Conservation (phyloP, 2,329 filamentous ascomycete species). For the Lachnellula suecica region DNA sequence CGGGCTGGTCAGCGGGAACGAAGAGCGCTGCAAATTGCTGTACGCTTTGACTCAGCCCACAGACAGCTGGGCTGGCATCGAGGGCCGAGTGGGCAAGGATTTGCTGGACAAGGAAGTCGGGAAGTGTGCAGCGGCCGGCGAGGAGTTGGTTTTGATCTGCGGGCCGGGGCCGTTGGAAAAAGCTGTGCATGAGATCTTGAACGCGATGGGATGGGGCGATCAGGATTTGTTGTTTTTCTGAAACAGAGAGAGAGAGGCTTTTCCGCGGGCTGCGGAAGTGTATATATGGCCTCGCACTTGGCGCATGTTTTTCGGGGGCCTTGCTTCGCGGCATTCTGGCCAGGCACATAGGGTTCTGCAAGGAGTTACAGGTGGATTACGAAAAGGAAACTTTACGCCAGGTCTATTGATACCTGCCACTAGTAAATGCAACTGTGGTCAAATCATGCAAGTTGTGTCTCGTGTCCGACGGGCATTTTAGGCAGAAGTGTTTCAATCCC, state of each 20-base stretch:
- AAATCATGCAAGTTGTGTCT: not conserved
- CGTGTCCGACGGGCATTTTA: not conserved
- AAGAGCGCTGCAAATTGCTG: conserved; percentile 59
- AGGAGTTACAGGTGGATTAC: not conserved
- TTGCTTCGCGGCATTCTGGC: not conserved
- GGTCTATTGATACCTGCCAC: too few relatives aligned
- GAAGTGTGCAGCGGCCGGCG: conserved; percentile 55
- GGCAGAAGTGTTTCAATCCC: too few relatives aligned
- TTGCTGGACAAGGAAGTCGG: conserved; percentile 61
- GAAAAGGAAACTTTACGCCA: too few relatives aligned
- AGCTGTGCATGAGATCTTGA: conserved; percentile 55
- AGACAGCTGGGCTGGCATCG: conserved; percentile 65
- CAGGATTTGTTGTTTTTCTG: conserved; percentile 77
- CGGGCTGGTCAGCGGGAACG: conserved; percentile 50
- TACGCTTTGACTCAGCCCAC: conserved; percentile 67
- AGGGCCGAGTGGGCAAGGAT: conserved; percentile 63
- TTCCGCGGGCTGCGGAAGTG: not conserved
- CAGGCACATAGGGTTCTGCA: not conserved
- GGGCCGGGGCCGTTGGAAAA: conserved; percentile 76
- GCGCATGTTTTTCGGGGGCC: not conserved
- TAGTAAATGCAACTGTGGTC: too few relatives aligned
- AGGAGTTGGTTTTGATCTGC: conserved; percentile 73
- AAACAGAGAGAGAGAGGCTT: not conserved
- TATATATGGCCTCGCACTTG: not conserved
- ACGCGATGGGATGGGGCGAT: conserved; percentile 68